These are phyloP conservation scores for Aspergillus persii DNA, from an alignment of 2,329 filamentous ascomycete genomes.

Conservation along the genomic window DNA sequence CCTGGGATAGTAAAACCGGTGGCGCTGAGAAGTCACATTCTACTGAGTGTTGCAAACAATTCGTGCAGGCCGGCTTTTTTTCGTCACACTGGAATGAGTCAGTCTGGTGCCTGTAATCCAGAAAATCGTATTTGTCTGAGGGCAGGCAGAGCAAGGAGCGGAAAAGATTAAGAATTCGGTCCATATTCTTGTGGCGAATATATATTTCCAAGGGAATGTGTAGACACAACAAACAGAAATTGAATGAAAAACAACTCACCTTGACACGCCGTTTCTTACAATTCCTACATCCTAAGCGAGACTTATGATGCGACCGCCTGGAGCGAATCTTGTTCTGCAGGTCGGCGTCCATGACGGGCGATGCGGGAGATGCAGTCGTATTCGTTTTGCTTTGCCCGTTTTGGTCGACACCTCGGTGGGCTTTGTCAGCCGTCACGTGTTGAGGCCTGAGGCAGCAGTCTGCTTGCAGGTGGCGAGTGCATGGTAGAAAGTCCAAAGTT, in stretches of 20 bases:
- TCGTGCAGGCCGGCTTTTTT: slow-evolving; percentile 29
- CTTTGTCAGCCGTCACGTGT: not conserved
- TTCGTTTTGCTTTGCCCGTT: slow-evolving; percentile 11
- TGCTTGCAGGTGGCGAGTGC: not conserved
- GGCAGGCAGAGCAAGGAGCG: slow-evolving; percentile 4
- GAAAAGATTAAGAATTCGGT: not conserved
- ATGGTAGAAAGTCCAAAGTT: not conserved
- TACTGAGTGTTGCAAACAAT: slow-evolving; percentile 29
- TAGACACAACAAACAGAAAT: not conserved
- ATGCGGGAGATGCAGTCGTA: slow-evolving; percentile 2
- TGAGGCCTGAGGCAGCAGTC: not conserved
- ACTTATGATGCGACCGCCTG: slow-evolving; percentile 34
- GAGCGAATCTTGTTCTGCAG: slow-evolving; percentile 14
- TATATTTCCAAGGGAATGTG: not conserved
- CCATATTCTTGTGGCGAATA: not conserved
- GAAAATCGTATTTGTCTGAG: not conserved
- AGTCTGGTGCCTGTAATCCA: slow-evolving; percentile 1
- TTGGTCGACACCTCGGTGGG: not conserved
- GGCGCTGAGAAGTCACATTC: slow-evolving; percentile 25
- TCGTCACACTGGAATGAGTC: slow-evolving; percentile 33
- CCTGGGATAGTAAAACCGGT: not conserved
- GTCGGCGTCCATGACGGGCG: slow-evolving; percentile 5
- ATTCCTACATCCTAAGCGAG: slow-evolving; percentile 31
- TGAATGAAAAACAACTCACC: slow-evolving; percentile 20
- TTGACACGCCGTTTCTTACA: slow-evolving; percentile 37